Conservation (phyloP, 257 asterid genomes). For the Petunia secreta region DNA sequence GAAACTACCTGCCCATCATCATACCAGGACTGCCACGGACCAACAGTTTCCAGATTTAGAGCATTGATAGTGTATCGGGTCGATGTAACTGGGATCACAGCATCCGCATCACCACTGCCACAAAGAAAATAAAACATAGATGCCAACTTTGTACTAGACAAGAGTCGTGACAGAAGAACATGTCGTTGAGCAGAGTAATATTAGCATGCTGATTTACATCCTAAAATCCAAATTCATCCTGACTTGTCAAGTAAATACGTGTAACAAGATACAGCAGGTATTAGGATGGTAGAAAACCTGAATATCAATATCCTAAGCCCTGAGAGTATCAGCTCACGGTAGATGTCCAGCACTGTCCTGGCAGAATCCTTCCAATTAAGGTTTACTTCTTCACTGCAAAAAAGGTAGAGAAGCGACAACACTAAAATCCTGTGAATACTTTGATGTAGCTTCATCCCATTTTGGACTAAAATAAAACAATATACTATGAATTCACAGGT, state of each 20-base stretch:
- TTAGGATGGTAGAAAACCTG: conserved; percentile 50
- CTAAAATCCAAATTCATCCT: too few relatives aligned
- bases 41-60: conserved; percentile 60
- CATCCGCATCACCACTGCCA: conserved; percentile 89
- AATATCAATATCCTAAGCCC: conserved; percentile 93
- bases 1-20: conserved; percentile 75
- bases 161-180: too few relatives aligned
- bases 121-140: background rate
- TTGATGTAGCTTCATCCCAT: background rate
- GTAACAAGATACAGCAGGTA: too few relatives aligned
- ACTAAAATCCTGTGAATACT: background rate
- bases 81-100: conserved; percentile 91
- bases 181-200: too few relatives aligned
- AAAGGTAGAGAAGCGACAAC: background rate
- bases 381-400: conserved; percentile 58
- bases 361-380: conserved; percentile 82
- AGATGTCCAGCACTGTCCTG: conserved; percentile 64
- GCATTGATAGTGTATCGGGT: conserved; percentile 85
- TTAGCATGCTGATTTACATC: too few relatives aligned
- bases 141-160: too few relatives aligned
- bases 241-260: too few relatives aligned
- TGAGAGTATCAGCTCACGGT: conserved; percentile 66
- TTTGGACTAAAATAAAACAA: too few relatives aligned
- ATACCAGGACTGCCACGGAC: conserved; percentile 91
- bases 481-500: too few relatives aligned